Evolutionary conservation across 225 moss, liverwort and hornwort genomes (phyloP).

Genomic region (Sphagnum contortum): DNA sequence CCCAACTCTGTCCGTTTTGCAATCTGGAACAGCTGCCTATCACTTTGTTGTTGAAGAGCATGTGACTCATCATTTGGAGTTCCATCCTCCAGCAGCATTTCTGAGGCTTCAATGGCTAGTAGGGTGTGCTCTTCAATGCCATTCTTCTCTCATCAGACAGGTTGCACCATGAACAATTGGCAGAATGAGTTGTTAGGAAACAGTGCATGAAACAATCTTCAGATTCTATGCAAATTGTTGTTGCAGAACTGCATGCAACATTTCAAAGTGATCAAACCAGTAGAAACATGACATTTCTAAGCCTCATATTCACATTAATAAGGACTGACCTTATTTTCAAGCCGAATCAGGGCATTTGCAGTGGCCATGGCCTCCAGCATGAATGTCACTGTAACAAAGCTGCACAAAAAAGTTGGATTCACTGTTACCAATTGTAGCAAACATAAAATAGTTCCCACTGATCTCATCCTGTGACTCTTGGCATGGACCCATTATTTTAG

Average conservation of each 20-base stretch:
- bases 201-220: too few relatives aligned
- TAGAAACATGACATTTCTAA: too few relatives aligned
- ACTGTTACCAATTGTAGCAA: too few relatives aligned
- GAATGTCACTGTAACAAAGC: slow-evolving; percentile 89
- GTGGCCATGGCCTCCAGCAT: slow-evolving; percentile 92
- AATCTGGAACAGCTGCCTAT: slow-evolving; percentile 53
- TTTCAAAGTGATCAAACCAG: not conserved
- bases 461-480: not conserved
- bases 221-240: not conserved
- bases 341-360: slow-evolving; percentile 68
- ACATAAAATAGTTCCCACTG: too few relatives aligned
- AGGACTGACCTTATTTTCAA: slow-evolving; percentile 47
- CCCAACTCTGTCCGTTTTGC: slow-evolving; percentile 83
- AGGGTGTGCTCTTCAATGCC: slow-evolving; percentile 38
- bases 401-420: slow-evolving; percentile 16
- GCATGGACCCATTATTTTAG: not conserved
- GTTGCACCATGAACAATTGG: too few relatives aligned
- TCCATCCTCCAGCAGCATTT: slow-evolving; percentile 18
- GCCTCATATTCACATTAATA: too few relatives aligned
- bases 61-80: slow-evolving; percentile 11
- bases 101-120: slow-evolving; percentile 26
- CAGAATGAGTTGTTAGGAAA: too few relatives aligned
- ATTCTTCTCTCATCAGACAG: slow-evolving; percentile 11
- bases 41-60: slow-evolving; percentile 20
- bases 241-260: not conserved